These are phyloP conservation scores for Aspergillus incahuasiensis DNA, from an alignment of 495 filamentous ascomycete genomes.

Conservation along the genomic window DNA sequence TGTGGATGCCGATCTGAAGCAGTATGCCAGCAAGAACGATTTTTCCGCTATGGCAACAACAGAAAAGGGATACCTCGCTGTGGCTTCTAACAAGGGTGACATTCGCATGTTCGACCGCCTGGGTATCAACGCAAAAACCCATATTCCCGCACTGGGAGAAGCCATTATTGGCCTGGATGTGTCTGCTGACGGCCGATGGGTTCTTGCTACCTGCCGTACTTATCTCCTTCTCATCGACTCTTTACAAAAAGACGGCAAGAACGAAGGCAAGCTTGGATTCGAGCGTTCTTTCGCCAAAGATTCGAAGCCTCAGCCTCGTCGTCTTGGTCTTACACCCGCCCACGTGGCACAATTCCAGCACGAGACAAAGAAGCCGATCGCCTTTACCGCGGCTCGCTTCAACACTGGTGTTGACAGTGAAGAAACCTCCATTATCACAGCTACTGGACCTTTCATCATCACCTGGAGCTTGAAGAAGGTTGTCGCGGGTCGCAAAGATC, in stretches of 20 bases:
- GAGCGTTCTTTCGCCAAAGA: slow-evolving; percentile 91
- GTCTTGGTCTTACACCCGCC: slow-evolving; percentile 76
- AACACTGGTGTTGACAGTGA: slow-evolving; percentile 77
- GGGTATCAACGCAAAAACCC: slow-evolving; percentile 95
- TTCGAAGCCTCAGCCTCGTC: slow-evolving; percentile 86
- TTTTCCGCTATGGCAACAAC: slow-evolving; percentile 94
- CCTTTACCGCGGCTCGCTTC: slow-evolving; percentile 89
- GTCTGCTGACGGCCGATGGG: slow-evolving; percentile 90
- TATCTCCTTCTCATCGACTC: slow-evolving; percentile 93
- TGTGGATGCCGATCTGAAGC: slow-evolving; percentile 86
- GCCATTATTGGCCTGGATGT: slow-evolving; percentile 93
- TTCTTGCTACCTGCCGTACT: slow-evolving; percentile 89
- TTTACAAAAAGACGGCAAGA: slow-evolving; percentile 87
- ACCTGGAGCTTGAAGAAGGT: slow-evolving; percentile 95
- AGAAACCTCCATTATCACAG: slow-evolving; percentile 91
- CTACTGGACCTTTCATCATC: slow-evolving; percentile 95
- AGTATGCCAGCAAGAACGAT: slow-evolving; percentile 93
- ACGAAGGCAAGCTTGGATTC: slow-evolving; percentile 95
- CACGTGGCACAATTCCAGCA: slow-evolving; percentile 97
- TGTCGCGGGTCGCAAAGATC: slow-evolving; percentile 68
- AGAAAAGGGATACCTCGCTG: slow-evolving; percentile 91
- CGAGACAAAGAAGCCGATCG: slow-evolving; percentile 79
- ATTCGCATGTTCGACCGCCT: slow-evolving; percentile 94
- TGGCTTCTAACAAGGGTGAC: slow-evolving; percentile 95
- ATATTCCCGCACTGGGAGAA: slow-evolving; percentile 92